Percentiles rank a stretch among this genome's conserved stretches.
Conservation (phyloP, 2,329 filamentous ascomycete species). For the Hypoxylon sp. region DNA sequence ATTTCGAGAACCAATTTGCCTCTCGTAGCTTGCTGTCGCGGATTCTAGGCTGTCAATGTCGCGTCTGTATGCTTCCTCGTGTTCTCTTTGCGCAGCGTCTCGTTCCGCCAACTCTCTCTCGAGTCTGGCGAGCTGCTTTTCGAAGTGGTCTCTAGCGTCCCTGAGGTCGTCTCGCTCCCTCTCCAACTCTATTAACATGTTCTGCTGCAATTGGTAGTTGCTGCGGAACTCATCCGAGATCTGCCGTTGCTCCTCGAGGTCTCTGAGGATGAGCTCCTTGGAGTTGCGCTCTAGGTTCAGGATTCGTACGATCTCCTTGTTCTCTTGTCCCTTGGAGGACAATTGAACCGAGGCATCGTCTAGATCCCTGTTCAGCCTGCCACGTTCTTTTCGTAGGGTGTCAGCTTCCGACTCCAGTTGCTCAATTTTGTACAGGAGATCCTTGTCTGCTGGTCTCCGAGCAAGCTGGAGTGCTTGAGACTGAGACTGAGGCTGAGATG, state of each 20-base stretch:
- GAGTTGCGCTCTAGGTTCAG: constrained; percentile 53
- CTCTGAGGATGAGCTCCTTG: constrained; percentile 54
- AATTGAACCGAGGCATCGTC: constrained; percentile 53
- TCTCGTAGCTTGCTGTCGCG: constrained; percentile 47
- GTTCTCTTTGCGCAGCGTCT: constrained; percentile 46
- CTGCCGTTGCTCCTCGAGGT: constrained; percentile 56
- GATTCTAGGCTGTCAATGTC: constrained; percentile 48
- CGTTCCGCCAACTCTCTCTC: constrained; percentile 48
- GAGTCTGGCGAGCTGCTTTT: constrained; percentile 48
- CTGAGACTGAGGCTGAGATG: constrained; percentile 14
- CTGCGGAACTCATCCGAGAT: constrained; percentile 56
- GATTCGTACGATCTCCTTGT: constrained; percentile 52
- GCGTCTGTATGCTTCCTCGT: constrained; percentile 48
- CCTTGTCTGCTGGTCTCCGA: constrained; percentile 49
- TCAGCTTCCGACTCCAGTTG: constrained; percentile 56
- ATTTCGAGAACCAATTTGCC: constrained; percentile 48
- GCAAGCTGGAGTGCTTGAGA: constrained; percentile 52
- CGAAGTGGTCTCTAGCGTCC: constrained; percentile 48
- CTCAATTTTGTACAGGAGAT: constrained; percentile 56
- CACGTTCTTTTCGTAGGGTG: constrained; percentile 52
- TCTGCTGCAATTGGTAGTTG: constrained; percentile 55
- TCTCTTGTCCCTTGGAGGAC: constrained; percentile 49
- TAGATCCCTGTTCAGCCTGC: constrained; percentile 53
- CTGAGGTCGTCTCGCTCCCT: constrained; percentile 55
- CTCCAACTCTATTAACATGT: constrained; percentile 53